Evolutionary conservation across 805 yeast genomes (phyloP), one percentile per base, ranked within the genome.

Genomic region (Teunomyces gatunensis): DNA sequence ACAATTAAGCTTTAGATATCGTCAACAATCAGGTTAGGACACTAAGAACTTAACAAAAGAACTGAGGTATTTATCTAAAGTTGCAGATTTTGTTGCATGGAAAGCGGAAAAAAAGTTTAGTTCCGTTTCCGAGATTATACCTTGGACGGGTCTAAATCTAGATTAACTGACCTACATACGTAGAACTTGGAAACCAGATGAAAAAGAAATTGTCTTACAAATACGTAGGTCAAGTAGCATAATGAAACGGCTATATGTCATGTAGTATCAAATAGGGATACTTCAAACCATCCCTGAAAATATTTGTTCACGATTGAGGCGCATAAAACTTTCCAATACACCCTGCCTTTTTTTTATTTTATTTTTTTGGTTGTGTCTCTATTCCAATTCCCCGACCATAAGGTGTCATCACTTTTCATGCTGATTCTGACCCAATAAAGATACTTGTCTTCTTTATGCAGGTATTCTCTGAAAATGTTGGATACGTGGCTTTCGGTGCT

Each of bases 331-430:
- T 23, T 23, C 15, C 29, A 10, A 23, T 18, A 23, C 29, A 23
- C 25, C 29, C 4, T 15, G 25, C 12, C 21, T 10, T 23, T 7
- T 36, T 18, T 17, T 36, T 36, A 11, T 36, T 36, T 35, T 18
- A 18, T 18, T 36, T 36, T 20, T 36, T 15, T 34, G 11, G 17
- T 17, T 34, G 37, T 17, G 23, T 12, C 17, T 18, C 27, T 23
- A n/a, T 32, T 27, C 13, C 40, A 37, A 21, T 21, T 37, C 40
- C 40, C 40, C 40, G 12, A 37, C 40, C 25, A 18, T 10, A 21
- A 34, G 40, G 40, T 37, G 40, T 37, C 40, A 37, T 37, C 40
- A 37, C 40, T 21, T 37, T 37, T 37, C 40, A 12, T n/a, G 6
- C 40, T n/a, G 25, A n/a, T 35, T 35, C 39, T 35, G 29, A 37